A percentile compares a stretch with the other conserved stretches of the same genome.
Evolutionary conservation across 106 monocot genomes (phyloP).

Genomic region (Dactylorhiza incarnata): DNA sequence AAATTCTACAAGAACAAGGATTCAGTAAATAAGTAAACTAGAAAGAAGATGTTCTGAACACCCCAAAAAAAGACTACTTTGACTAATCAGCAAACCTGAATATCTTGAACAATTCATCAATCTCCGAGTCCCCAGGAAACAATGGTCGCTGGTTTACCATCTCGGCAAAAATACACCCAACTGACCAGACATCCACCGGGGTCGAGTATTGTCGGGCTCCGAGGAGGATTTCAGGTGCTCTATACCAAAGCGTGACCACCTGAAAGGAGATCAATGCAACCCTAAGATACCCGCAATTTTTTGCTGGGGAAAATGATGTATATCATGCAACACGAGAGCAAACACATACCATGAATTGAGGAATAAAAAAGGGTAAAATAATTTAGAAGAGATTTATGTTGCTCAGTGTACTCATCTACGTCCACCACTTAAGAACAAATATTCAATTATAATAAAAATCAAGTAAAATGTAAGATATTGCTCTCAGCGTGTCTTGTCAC

Average conservation of each 20-base stretch:
- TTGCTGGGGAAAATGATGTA: too few relatives aligned
- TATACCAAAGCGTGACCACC: conserved; percentile 98
- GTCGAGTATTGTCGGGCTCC: conserved; percentile 88
- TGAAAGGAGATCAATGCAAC: conserved; percentile 12
- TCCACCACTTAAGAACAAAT: too few relatives aligned
- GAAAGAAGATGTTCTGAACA: background rate
- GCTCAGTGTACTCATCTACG: too few relatives aligned
- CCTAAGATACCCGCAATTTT: background rate
- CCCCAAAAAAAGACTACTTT: background rate
- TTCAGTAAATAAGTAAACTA: background rate
- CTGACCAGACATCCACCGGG: conserved; percentile 98
- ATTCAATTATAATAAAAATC: too few relatives aligned
- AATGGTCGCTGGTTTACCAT: conserved; percentile 83
- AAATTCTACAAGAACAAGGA: conserved; percentile 24
- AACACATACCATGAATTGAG: too few relatives aligned
- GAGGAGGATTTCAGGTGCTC: conserved; percentile 93
- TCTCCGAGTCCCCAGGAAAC: conserved; percentile 97
- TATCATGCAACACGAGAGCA: too few relatives aligned
- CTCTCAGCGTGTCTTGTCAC: too few relatives aligned
- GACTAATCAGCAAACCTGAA: conserved; percentile 52
- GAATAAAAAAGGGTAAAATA: too few relatives aligned
- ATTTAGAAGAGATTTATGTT: too few relatives aligned
- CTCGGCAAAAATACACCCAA: conserved; percentile 98
- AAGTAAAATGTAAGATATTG: too few relatives aligned
- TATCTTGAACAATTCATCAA: conserved; percentile 93